A percentile compares a stretch with the other conserved stretches of the same genome.
Conservation (phyloP, 805 yeast genomes). For the Saccharomycopsis javanensis region DNA sequence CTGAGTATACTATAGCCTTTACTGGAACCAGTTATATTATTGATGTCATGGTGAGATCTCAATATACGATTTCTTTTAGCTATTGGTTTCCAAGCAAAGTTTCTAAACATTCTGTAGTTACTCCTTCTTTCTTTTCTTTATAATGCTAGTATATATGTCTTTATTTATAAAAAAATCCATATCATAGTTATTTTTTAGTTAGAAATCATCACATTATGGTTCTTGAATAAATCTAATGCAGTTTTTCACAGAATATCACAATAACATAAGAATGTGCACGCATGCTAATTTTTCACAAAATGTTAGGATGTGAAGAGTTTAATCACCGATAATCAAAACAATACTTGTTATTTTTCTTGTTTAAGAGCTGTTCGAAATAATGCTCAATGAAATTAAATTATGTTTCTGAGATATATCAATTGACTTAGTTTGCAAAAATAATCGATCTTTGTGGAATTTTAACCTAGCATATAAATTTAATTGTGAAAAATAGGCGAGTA, state of each 20-base stretch:
- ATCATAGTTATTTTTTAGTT: neutral
- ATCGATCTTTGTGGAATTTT: too few relatives aligned
- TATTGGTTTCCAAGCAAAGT: neutral
- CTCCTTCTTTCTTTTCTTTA: too few relatives aligned
- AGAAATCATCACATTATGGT: too few relatives aligned
- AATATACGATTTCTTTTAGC: neutral
- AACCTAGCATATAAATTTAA: too few relatives aligned
- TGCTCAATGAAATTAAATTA: neutral
- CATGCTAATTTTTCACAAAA: neutral
- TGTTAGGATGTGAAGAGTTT: neutral
- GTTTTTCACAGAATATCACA: too few relatives aligned
- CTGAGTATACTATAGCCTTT: neutral
- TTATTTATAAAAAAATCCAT: neutral
- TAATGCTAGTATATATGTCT: neutral
- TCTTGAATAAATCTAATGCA: too few relatives aligned
- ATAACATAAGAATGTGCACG: too few relatives aligned
- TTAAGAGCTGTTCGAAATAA: too few relatives aligned
- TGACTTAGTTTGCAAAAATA: too few relatives aligned
- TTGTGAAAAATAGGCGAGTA: too few relatives aligned
- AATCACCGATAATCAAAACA: neutral
- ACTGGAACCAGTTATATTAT: too few relatives aligned
- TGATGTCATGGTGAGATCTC: neutral
- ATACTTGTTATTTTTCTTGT: slow-evolving; percentile 1
- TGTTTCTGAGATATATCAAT: neutral
- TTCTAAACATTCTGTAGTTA: neutral